Base-by-base conservation (phyloP, 768 basidiomycete genomes). In the Termitomyces titanicus region DNA sequence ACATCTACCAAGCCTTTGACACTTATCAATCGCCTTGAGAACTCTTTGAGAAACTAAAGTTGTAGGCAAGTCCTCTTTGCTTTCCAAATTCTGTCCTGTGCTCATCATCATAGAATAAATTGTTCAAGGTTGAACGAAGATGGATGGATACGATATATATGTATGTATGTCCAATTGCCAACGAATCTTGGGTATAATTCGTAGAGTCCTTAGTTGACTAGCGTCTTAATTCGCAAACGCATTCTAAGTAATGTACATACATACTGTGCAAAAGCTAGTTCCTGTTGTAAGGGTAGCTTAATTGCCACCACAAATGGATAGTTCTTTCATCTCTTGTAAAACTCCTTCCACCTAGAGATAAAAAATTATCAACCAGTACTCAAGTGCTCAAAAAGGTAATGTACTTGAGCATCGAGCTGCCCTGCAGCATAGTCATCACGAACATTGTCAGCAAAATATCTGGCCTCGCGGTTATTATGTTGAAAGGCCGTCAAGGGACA, bases 351-450 rank as follows among this genome's bases (percentile, higher is more conserved):
- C 94, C 88, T 91, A 54, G 15, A 48, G 18, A 50, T 45, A 27
- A 37, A 49, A 61, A 3, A 13, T 38, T 8, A 51, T 46, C 22
- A 38, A 15, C 13, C 11, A 48, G 18, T 12, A 51, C 29, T 20
- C 10, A 27, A 45, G 34, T 24, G 7, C 3, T 3, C 9, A 47
- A 39, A 12, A 44, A 9, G n/a, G 22, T 35, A 27, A 62, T 72
- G 44, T 64, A 88, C 92, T 80, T 98, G 95, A 38, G 91, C 88
- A 69, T 99, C 97, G 49, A 99, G 77, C 70, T 94, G 91, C 7
- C 97, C 97, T 43, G 92, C 92, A 34, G 97, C 96, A 65, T 99
- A 99, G 63, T 98, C 97, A 62, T 99, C 96, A 58, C 95, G 81
- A 38, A 96, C 92, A 58, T 75, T 86, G 47, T 97, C 93, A 2